These are phyloP conservation scores for Blastobotrys americana DNA, from an alignment of 805 yeast species.

Conservation along the genomic window DNA sequence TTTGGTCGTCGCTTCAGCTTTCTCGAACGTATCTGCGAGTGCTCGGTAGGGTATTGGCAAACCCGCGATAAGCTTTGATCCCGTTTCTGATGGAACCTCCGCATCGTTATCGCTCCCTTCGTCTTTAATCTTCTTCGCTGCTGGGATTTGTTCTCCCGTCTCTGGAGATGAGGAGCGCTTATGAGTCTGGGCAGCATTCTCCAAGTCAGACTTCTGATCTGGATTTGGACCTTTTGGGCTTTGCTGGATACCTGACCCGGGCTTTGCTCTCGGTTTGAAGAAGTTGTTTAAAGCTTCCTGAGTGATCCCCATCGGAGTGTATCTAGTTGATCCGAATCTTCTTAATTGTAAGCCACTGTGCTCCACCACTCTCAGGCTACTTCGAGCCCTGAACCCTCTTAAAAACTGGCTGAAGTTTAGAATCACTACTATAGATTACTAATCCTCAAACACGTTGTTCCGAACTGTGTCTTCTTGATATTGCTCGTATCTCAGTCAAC, in stretches of 20 bases:
- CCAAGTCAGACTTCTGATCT: background rate
- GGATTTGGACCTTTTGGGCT: background rate
- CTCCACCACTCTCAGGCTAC: too few species aligned
- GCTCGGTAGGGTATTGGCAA: constrained; percentile 34
- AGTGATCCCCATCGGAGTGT: constrained; percentile 6
- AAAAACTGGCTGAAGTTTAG: too few species aligned
- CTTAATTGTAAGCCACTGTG: too few species aligned
- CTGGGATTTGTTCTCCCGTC: too few species aligned
- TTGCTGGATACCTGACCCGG: background rate
- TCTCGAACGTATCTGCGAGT: constrained; percentile 61
- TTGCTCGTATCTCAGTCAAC: too few species aligned
- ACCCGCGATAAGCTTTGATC: constrained; percentile 3
- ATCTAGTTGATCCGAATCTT: too few species aligned
- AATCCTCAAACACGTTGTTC: too few species aligned
- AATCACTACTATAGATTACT: too few species aligned
- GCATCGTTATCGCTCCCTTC: background rate
- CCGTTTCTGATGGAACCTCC: background rate
- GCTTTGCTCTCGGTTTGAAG: background rate
- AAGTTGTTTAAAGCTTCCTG: constrained; percentile 4
- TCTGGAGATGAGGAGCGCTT: constrained; percentile 3
- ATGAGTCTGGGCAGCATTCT: too few species aligned
- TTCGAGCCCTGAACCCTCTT: too few species aligned
- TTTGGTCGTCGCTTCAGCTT: constrained; percentile 72
- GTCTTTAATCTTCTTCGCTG: background rate
- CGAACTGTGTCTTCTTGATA: too few species aligned